Evolutionary conservation across 306 rosid genomes (phyloP), one percentile per base, ranked within the genome.

Genomic region (Hippophae tibetana): DNA sequence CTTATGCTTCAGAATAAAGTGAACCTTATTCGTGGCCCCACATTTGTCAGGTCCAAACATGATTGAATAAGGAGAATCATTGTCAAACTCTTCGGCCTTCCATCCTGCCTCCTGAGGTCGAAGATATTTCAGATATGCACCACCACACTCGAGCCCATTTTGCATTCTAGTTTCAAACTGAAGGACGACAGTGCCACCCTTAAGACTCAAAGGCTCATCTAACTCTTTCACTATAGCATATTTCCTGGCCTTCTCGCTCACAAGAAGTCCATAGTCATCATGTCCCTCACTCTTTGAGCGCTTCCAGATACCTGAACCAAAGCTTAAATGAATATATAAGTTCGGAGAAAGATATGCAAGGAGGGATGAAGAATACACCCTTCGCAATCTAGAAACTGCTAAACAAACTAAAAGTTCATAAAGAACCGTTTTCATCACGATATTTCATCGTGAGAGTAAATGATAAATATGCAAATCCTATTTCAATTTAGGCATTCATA

Each of bases 41-140:
- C 96, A 92, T 46, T 73, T 92, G 78, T 92, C 99, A 40, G 99
- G 99, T 67, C 99, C 99, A 70, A 92, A 92, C 99, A 92, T 92
- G 27, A 92, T 72, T 2, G 96, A 66, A 55, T 88, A 92, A 13
- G 95, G 96, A 72, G 96, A 75, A 25, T 84, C 95, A 12, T 81
- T 88, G 68, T 84, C 79, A 58, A 92, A 88, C 65, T 75, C 85
- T 74, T 92, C 84, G 6, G 96, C 52, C 31, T 74, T 82, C 99
- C 96, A 92, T 14, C 95, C 99, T 11, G 81, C 86, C 54, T 70
- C 88, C 75, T 92, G 99, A 10, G 96, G 86, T 56, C 86, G 86
- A 56, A 92, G 93, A 69, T 80, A 92, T 64, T 92, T 92, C 66
- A 92, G 73, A 79, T 92, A 92, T 6, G 99, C 99, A 57, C 99